Evolutionary conservation across 2,329 filamentous ascomycete species (phyloP).

Genomic region (Fusarium sulawesiense): DNA sequence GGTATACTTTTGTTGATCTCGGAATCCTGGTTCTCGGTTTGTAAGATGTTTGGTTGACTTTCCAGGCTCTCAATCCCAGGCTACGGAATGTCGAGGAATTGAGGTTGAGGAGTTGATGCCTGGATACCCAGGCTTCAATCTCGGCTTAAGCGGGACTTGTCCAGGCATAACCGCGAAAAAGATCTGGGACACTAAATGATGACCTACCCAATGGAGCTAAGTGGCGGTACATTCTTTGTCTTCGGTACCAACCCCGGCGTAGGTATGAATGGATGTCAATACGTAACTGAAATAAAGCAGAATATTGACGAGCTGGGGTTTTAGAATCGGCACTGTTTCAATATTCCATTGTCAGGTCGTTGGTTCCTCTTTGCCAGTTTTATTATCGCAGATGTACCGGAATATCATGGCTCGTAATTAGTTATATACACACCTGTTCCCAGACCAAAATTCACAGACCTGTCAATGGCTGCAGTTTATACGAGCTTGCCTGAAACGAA

Average conservation of each 20-base stretch:
- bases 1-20: conserved; percentile 28
- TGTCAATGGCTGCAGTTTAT: neutral
- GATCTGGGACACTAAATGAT: neutral
- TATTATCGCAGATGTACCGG: neutral
- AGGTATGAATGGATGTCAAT: neutral
- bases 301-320: neutral
- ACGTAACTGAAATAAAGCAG: neutral
- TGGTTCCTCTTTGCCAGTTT: neutral
- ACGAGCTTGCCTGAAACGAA: neutral
- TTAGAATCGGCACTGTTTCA: neutral
- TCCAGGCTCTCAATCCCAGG: conserved; percentile 4
- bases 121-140: conserved; percentile 7
- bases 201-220: conserved; percentile 8
- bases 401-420: neutral
- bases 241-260: neutral
- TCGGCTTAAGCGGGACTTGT: conserved; percentile 22
- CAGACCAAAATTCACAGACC: neutral
- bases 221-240: neutral
- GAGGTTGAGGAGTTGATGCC: conserved; percentile 13
- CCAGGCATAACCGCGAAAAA: neutral
- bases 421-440: neutral
- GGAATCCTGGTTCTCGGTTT: conserved; percentile 32
- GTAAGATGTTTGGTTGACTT: conserved; percentile 40
- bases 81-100: conserved; percentile 24
- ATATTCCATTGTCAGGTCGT: neutral